Base-by-base conservation (phyloP, 139 green algal species). In the Picochlorum sp. region DNA sequence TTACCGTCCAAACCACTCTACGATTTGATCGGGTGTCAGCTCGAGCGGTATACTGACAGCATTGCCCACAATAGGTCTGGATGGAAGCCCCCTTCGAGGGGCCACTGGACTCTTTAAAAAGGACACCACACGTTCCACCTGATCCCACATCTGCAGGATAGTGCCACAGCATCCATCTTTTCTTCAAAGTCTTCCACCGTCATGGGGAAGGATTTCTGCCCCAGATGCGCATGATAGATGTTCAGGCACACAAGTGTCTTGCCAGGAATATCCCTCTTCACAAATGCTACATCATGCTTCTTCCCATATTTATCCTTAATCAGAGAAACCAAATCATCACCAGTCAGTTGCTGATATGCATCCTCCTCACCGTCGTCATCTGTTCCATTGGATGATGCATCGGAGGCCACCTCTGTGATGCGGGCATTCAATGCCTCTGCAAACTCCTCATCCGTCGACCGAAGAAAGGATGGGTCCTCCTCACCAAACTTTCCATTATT, bases 181-280 rank as follows among this genome's bases (percentile, higher is more conserved):
- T 82, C 76, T 13, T 72, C 45, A 16, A 72, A 82, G 13, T 75
- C 64, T 49, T 68, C 60, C 50, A 72, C 67, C 3, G 8, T 69
- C 72, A 82, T 77, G 6, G 76, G 76, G 60, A 82, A 82, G 55
- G 45, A 65, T 23, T 66, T 70, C 72, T 80, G 72, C 30, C 54
- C 71, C 11, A 79, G 67, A 62, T 79, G 63, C 11, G 56, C 28
- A 50, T 61, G n/a, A 6, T 54, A 66, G 16, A 72, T 44, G 32
- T 76, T 76, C 18, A 76, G 56, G 32, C 49, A 61, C 28, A 76
- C 66, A 13, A 76, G 45, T 23, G 70, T 72, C 56, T 76, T 76
- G 21, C 41, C 21, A 45, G 24, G 16, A 41, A 77, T 55, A 63
- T 79, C 62, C 20, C 71, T 58, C 37, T 67, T 62, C 20, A 79